phyloP scores from a whole-genome alignment of 2,329 filamentous ascomycete genomes.

The Sporothrix pseudoabietina region DNA sequence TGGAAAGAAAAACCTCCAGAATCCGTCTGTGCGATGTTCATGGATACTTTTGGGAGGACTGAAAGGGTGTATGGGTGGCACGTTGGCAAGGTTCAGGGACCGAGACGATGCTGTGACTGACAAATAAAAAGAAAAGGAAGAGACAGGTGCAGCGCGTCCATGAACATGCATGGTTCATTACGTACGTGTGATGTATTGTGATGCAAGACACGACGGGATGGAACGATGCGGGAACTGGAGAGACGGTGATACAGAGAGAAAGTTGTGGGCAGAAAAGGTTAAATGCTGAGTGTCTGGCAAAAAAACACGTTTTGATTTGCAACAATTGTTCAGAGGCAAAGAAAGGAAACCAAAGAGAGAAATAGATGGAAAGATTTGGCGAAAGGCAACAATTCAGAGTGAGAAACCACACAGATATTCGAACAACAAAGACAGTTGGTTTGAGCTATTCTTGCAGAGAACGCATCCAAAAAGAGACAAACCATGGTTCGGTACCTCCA shows the following conservation, averaged over 20 bases:
- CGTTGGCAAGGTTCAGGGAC: constrained; percentile 22
- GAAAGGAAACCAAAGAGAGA: not conserved
- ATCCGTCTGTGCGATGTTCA: not conserved
- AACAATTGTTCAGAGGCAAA: not conserved
- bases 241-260: not conserved
- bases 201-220: not conserved
- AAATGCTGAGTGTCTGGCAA: constrained; percentile 7
- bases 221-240: constrained; percentile 1
- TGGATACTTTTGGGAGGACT: not conserved
- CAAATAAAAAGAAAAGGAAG: not conserved
- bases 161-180: constrained; percentile 23
- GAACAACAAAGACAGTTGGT: not conserved
- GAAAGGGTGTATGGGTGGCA: constrained; percentile 19
- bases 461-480: not conserved
- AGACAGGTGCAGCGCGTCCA: not conserved
- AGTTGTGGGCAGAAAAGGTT: not conserved
- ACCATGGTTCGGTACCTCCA: constrained; percentile 22
- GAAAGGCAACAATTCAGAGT: not conserved
- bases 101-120: constrained; percentile 1
- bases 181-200: constrained; percentile 11
- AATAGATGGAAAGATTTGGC: not conserved
- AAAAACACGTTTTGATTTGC: constrained; percentile 1
- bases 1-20: constrained; percentile 20
- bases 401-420: not conserved
- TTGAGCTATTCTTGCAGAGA: not conserved